Conservation (phyloP, 2,329 filamentous ascomycete species). For the Claviceps arundinis region DNA sequence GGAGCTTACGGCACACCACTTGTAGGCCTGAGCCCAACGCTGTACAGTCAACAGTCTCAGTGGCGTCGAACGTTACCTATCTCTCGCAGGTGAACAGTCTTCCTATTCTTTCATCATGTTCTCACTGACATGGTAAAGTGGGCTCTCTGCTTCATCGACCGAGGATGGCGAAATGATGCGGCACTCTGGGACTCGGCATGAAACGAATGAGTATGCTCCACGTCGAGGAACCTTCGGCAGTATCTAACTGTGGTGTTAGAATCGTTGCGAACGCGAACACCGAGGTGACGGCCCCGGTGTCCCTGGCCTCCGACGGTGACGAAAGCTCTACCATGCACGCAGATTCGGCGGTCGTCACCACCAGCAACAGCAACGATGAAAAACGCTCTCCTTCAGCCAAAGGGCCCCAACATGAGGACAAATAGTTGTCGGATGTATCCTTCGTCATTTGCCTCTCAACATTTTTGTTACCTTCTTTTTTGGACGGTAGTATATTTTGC, state of each 20-base stretch:
- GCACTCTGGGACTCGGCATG: slow-evolving; percentile 19
- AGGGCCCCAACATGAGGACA: slow-evolving; percentile 23
- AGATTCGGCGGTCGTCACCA: slow-evolving; percentile 28
- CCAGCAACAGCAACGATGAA: slow-evolving; percentile 24
- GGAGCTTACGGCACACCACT: slow-evolving; percentile 52
- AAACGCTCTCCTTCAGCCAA: slow-evolving; percentile 36
- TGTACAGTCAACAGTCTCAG: slow-evolving; percentile 24
- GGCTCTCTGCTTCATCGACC: slow-evolving; percentile 16
- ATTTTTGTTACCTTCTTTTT: slow-evolving; percentile 1
- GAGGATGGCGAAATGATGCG: slow-evolving; percentile 16
- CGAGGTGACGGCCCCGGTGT: slow-evolving; percentile 24
- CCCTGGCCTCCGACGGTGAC: slow-evolving; percentile 35
- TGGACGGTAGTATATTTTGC: slow-evolving; percentile 7
- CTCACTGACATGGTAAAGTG: slow-evolving; percentile 9
- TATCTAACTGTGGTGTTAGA: slow-evolving; percentile 23
- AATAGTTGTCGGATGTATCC: slow-evolving; percentile 8
- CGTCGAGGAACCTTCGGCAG: slow-evolving; percentile 11
- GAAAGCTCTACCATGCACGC: slow-evolving; percentile 42
- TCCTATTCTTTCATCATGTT: not conserved
- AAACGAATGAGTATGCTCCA: slow-evolving; percentile 23
- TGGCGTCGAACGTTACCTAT: slow-evolving; percentile 21
- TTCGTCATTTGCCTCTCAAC: not conserved
- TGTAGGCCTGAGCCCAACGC: slow-evolving; percentile 36
- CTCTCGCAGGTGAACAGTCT: slow-evolving; percentile 18
- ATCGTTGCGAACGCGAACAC: slow-evolving; percentile 26